A percentile compares a stretch with the other conserved stretches of the same genome.
phyloP scores from a whole-genome alignment of 495 filamentous ascomycete genomes.

The Trichodelitschia bisporula region DNA sequence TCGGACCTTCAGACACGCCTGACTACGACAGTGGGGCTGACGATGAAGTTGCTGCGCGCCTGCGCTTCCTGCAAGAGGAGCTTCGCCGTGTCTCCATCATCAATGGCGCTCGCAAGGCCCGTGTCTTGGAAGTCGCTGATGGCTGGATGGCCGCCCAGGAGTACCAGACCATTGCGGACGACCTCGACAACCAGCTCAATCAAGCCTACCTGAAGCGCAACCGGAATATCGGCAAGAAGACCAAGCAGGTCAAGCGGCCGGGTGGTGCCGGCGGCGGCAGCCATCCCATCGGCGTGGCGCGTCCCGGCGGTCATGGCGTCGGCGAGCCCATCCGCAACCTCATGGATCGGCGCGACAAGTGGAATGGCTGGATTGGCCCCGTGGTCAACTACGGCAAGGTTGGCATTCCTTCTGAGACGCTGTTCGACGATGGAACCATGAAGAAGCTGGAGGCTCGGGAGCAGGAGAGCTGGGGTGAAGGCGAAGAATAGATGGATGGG shows the following conservation, averaged over 20 bases:
- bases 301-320: conserved; percentile 33
- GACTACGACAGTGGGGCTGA: conserved; percentile 79
- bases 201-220: conserved; percentile 88
- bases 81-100: conserved; percentile 56
- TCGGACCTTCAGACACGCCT: conserved; percentile 33
- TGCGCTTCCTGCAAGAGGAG: conserved; percentile 61
- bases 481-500: no score
- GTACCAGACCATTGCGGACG: conserved; percentile 87
- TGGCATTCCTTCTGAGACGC: conserved; percentile 30
- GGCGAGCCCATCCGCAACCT: conserved; percentile 71
- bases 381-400: conserved; percentile 60
- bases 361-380: conserved; percentile 66
- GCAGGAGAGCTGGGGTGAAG: conserved; percentile 53
- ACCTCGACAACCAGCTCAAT: conserved; percentile 87
- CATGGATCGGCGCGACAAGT: conserved; percentile 70
- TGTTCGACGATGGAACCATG: conserved; percentile 39
- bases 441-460: conserved; percentile 37
- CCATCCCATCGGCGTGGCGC: no score
- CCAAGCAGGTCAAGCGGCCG: conserved; percentile 68
- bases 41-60: conserved; percentile 77
- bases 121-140: conserved; percentile 62
- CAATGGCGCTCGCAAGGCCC: conserved; percentile 73
- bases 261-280: conserved; percentile 30
- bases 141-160: conserved; percentile 89
- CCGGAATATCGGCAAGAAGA: conserved; percentile 78